These are phyloP conservation scores for Trichoderma harzianum DNA, from an alignment of 2,329 filamentous ascomycete species.

Conservation along the genomic window DNA sequence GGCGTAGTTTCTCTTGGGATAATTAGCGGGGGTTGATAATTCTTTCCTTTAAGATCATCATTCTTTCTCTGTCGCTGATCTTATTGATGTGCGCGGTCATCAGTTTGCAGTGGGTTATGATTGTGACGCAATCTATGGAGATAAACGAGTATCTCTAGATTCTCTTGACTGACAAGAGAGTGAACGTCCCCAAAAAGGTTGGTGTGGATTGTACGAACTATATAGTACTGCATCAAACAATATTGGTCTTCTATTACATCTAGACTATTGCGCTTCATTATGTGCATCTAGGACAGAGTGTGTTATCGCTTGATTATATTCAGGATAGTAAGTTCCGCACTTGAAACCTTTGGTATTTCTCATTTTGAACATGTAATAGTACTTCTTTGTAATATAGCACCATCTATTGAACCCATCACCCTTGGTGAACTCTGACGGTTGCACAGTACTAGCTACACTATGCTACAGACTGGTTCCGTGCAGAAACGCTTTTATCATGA, in stretches of 20 bases:
- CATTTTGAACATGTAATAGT: neutral
- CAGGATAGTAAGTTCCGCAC: neutral
- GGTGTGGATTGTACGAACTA: neutral
- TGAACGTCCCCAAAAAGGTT: neutral
- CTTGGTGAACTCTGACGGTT: no score
- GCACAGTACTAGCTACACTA: neutral
- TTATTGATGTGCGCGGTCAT: neutral
- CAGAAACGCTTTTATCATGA: neutral
- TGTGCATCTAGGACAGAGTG: neutral
- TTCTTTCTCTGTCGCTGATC: neutral
- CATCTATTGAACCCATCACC: no score
- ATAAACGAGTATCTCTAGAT: neutral
- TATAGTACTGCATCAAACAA: neutral
- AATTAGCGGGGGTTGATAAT: neutral
- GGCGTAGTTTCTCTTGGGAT: neutral
- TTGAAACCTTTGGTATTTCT: fast-evolving
- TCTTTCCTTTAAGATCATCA: neutral
- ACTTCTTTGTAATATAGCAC: neutral
- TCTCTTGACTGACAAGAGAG: neutral
- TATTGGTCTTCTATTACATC: neutral
- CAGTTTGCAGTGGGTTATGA: neutral
- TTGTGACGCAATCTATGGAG: neutral
- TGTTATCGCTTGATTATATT: neutral
- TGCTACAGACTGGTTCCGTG: neutral
- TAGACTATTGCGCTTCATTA: neutral